phyloP scores from a whole-genome alignment of 305 asterid species.

The Fraxinus platypoda region DNA sequence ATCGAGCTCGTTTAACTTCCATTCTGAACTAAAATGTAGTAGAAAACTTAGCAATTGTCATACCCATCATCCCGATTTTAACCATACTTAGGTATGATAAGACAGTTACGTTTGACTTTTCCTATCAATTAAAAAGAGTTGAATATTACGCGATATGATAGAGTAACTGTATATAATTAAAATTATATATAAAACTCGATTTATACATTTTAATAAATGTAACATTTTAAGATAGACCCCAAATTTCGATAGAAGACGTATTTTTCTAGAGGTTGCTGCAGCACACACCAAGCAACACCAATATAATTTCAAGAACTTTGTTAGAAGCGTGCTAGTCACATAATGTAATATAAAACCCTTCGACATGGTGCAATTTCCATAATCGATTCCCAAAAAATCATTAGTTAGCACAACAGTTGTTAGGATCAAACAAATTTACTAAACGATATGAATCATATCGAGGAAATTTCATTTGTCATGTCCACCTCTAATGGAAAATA shows the following conservation, averaged over 20 bases:
- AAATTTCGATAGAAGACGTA: neutral
- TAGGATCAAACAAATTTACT: neutral
- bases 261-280: neutral
- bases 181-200: neutral
- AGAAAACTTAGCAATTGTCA: neutral
- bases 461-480: neutral
- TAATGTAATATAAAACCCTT: neutral
- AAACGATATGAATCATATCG: neutral
- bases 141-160: neutral
- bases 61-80: neutral
- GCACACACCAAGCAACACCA: neutral
- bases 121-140: neutral
- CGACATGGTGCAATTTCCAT: neutral
- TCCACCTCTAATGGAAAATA: too few species aligned
- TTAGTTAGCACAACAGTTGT: neutral
- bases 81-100: neutral
- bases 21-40: too few species aligned
- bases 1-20: neutral
- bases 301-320: neutral
- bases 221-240: neutral
- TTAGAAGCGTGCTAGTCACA: neutral
- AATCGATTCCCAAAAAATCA: neutral
- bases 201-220: neutral
- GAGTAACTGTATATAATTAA: too few species aligned
- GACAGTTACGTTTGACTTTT: too few species aligned